Evolutionary conservation across 768 basidiomycete species (phyloP).

Genomic region (Nevesoporus exiguus): DNA sequence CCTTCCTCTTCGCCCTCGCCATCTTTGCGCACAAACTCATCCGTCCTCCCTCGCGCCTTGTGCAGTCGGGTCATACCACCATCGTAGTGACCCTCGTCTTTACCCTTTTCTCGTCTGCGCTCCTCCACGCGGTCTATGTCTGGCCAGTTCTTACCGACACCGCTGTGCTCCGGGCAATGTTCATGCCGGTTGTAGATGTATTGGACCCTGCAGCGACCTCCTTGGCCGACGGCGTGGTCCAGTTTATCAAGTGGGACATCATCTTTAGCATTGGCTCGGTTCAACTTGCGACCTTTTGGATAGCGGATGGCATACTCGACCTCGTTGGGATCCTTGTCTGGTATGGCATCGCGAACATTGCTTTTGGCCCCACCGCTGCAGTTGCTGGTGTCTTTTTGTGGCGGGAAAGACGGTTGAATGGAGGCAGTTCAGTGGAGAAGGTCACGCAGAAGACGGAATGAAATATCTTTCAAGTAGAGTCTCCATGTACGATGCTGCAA

Average conservation of each 20-base stretch:
- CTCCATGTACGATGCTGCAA: not conserved
- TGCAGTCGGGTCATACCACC: conserved; percentile 21
- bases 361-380: conserved; percentile 52
- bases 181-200: conserved; percentile 12
- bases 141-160: conserved; percentile 12
- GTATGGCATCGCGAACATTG: conserved; percentile 39
- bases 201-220: not conserved
- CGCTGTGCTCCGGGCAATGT: conserved; percentile 4
- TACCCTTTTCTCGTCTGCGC: conserved; percentile 20
- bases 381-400: conserved; percentile 46
- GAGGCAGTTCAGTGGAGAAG: not conserved
- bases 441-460: not conserved
- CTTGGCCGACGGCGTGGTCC: conserved; percentile 17
- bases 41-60: conserved; percentile 25
- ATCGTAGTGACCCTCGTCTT: conserved; percentile 14
- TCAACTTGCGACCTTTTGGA: conserved; percentile 49
- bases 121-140: conserved; percentile 27
- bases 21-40: conserved; percentile 38
- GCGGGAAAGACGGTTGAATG: conserved; percentile 40
- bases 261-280: conserved; percentile 38
- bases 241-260: conserved; percentile 54
- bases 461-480: not conserved
- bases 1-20: conserved; percentile 44
- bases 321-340: conserved; percentile 38
- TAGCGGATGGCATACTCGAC: conserved; percentile 34